phyloP scores from a whole-genome alignment of 2,329 filamentous ascomycete species.

The Pestalotiopsis sp. region DNA sequence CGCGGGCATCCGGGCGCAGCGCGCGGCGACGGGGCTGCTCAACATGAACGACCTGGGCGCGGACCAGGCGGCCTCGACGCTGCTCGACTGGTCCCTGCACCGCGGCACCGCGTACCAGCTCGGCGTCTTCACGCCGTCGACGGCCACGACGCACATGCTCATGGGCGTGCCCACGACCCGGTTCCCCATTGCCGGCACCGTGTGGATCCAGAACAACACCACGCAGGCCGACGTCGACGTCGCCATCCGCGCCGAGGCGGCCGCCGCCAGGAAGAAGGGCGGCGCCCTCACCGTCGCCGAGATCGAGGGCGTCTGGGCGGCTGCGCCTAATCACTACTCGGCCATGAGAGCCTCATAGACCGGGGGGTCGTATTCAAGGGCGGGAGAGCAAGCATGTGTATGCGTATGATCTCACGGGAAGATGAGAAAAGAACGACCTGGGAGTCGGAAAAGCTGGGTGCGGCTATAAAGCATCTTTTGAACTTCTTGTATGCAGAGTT shows the following conservation, averaged over 20 bases:
- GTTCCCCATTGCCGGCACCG: neutral
- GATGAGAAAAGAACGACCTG: no score
- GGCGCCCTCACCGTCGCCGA: neutral
- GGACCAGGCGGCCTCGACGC: constrained; percentile 13
- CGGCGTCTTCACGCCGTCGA: constrained; percentile 1
- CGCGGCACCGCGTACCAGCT: constrained; percentile 4
- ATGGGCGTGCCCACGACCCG: neutral
- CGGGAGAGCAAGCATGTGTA: no score
- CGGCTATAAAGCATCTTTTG: no score
- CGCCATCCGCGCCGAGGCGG: neutral
- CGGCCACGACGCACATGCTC: neutral
- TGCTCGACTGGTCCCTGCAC: constrained; percentile 4
- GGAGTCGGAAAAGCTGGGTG: neutral
- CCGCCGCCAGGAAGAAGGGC: neutral
- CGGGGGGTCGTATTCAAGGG: no score
- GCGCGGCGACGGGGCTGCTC: neutral
- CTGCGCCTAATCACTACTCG: neutral
- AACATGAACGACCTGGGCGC: constrained; percentile 12
- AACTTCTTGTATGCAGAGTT: neutral
- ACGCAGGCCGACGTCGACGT: neutral
- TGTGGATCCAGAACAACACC: constrained; percentile 3
- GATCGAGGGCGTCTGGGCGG: neutral
- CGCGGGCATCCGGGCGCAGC: neutral
- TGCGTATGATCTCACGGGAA: neutral
- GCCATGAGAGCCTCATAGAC: neutral